Percentiles rank a stretch among this genome's conserved stretches.
Conservation (phyloP, 2,329 filamentous ascomycete genomes). For the Pseudocercospora macadamiae region DNA sequence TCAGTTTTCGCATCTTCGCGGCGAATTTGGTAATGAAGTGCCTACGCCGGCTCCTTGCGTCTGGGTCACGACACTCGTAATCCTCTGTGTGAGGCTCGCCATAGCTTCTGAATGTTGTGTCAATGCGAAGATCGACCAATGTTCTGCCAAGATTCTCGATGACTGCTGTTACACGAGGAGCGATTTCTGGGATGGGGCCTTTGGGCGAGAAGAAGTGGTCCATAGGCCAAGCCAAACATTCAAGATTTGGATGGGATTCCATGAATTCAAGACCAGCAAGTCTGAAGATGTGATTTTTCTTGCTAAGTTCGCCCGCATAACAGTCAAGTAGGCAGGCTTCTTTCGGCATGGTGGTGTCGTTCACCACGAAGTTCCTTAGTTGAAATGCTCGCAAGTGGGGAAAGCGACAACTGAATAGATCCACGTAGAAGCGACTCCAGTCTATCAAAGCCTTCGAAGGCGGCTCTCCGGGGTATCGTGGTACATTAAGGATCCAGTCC, state of each 20-base stretch:
- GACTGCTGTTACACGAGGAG: slow-evolving; percentile 33
- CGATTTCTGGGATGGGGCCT: slow-evolving; percentile 31
- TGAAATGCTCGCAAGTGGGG: slow-evolving; percentile 51
- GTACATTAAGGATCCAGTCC: slow-evolving; percentile 39
- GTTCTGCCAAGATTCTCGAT: slow-evolving; percentile 45
- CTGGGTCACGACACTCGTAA: not conserved
- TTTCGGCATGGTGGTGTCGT: slow-evolving; percentile 40
- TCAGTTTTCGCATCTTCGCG: slow-evolving; percentile 44
- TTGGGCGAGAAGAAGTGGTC: slow-evolving; percentile 47
- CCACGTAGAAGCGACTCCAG: slow-evolving; percentile 33
- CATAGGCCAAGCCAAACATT: slow-evolving; percentile 52
- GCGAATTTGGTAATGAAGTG: slow-evolving; percentile 49
- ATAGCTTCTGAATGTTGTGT: slow-evolving; percentile 34
- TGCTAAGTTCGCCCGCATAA: not conserved
- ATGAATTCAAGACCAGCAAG: slow-evolving; percentile 43
- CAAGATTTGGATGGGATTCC: slow-evolving; percentile 48
- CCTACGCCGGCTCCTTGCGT: slow-evolving; percentile 27
- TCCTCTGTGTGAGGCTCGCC: slow-evolving; percentile 29
- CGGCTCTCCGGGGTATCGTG: slow-evolving; percentile 1
- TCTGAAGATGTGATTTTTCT: too few relatives aligned
- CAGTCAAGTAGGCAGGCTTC: slow-evolving; percentile 39
- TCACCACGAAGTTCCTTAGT: slow-evolving; percentile 47
- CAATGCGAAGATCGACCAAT: slow-evolving; percentile 47
- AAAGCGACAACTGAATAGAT: slow-evolving; percentile 44
- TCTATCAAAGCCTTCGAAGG: slow-evolving; percentile 4